Evolutionary conservation across 345 rosid species (phyloP), one percentile per base, ranked within the genome.

Genomic region (Excoecaria cochinchinensis): DNA sequence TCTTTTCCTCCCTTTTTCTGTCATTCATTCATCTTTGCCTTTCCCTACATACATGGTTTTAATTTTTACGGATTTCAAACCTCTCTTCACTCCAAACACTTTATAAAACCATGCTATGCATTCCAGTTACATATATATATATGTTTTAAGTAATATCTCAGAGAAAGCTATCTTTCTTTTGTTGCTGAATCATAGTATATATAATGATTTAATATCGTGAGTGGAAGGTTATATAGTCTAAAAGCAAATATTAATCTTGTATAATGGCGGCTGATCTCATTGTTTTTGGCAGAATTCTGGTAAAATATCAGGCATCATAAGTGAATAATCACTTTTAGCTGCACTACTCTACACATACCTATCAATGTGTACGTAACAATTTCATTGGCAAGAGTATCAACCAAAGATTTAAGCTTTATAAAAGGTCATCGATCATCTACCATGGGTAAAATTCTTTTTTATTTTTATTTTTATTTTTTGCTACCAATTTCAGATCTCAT

Each of bases 211-310:
- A 44, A 3, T 71, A 16, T 48, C 25, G 59, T 77, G 55, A 77
- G 85, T 86, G 88, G 81, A 66, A 79, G 85, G 71, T 82, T 79
- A 15, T 53, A 53, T 3, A 69, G 78, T 80, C 85, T 74, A 86
- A 82, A 85, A 84, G 85, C 59, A 0, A 11, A 12, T 77, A 78
- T 0, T 31, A 31, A 31, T 31, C 31, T 31, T 55, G 67, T 1
- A 62, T 82, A 63, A 67, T 77, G 82, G 85, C 73, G 77, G 82
- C 85, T 85, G 82, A 85, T 74, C 83, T 82, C 90, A 76, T 67
- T 69, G 74, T 76, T 78, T 52, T 83, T 83, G 89, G 84, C 78
- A 61, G 22, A 80, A 3, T 65, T 65, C 70, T 31, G 14, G 44
- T 74, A 46, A 64, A 44, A 70, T 10, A 42, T 79, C 62, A 31